Evolutionary conservation across 2,329 filamentous ascomycete genomes (phyloP).

Genomic region (Rutstroemia sp.): DNA sequence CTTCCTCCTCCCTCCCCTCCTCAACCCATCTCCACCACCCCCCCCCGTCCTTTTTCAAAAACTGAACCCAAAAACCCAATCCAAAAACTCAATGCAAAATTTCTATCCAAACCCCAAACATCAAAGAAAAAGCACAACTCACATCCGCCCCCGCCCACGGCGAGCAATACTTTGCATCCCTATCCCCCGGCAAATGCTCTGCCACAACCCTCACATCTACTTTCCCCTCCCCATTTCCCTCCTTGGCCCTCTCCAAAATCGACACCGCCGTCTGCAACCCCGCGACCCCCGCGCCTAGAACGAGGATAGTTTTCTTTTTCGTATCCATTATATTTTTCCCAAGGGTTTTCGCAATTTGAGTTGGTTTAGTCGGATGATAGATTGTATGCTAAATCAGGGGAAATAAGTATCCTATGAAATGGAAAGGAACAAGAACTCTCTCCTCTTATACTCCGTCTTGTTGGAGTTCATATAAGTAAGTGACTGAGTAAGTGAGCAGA

Average conservation of each 20-base stretch:
- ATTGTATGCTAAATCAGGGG: too few relatives aligned
- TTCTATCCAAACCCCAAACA: too few relatives aligned
- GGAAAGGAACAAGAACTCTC: too few relatives aligned
- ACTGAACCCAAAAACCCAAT: neutral
- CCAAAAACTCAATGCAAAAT: neutral
- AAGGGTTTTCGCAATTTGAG: too few relatives aligned
- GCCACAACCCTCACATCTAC: conserved; percentile 32
- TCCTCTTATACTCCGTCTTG: too few relatives aligned
- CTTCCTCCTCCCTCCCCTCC: conserved; percentile 9
- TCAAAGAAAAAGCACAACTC: conserved; percentile 5
- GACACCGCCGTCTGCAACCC: conserved; percentile 34
- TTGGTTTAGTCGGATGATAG: too few relatives aligned
- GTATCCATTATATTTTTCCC: too few relatives aligned
- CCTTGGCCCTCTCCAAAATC: neutral
- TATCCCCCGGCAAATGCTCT: conserved; percentile 33
- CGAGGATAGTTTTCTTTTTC: conserved; percentile 7
- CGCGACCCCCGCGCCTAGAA: conserved; percentile 37
- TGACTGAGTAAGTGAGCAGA: too few relatives aligned
- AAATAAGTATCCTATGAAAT: too few relatives aligned
- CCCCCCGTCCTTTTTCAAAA: conserved; percentile 8
- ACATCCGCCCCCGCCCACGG: conserved; percentile 39
- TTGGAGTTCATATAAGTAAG: too few relatives aligned
- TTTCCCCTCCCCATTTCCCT: neutral
- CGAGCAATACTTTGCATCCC: conserved; percentile 14
- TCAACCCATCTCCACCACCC: too few relatives aligned